Evolutionary conservation across 208 protist species (phyloP).

Genomic region (Leptomonas pyrrhocoris): DNA sequence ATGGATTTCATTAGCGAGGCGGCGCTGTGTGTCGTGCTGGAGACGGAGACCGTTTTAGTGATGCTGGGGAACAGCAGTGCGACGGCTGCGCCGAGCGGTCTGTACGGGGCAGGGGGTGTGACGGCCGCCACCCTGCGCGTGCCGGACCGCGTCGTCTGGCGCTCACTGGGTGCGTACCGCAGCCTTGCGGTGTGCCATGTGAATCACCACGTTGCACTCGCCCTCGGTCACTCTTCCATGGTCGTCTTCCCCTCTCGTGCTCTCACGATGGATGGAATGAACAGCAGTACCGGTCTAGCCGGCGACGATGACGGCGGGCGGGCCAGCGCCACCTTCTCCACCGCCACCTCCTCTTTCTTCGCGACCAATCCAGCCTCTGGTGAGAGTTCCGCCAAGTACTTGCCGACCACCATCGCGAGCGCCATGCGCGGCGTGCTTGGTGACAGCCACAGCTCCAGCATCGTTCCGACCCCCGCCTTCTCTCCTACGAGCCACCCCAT

Average conservation of each 20-base stretch:
- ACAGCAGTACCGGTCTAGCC: not conserved
- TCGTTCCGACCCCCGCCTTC: slow-evolving; percentile 27
- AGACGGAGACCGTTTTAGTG: slow-evolving; percentile 47
- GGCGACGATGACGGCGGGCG: slow-evolving; percentile 1
- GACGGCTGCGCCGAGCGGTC: not conserved
- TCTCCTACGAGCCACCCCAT: slow-evolving; percentile 28
- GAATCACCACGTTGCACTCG: slow-evolving; percentile 70
- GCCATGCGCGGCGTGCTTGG: slow-evolving; percentile 11
- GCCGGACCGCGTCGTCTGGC: slow-evolving; percentile 60
- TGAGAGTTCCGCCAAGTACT: not conserved
- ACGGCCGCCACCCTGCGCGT: not conserved
- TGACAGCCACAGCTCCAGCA: slow-evolving; percentile 28
- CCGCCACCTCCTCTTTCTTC: slow-evolving; percentile 20
- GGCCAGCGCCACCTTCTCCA: slow-evolving; percentile 15
- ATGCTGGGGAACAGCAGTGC: slow-evolving; percentile 29
- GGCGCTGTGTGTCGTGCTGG: slow-evolving; percentile 46
- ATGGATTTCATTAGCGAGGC: slow-evolving; percentile 46
- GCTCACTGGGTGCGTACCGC: slow-evolving; percentile 63
- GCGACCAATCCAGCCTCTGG: not conserved
- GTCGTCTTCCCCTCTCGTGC: slow-evolving; percentile 65
- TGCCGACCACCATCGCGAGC: slow-evolving; percentile 8
- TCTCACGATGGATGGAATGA: not conserved
- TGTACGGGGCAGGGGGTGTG: not conserved
- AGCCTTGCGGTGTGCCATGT: slow-evolving; percentile 65
- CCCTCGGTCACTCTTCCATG: slow-evolving; percentile 48